A percentile compares a stretch with the other conserved stretches of the same genome.
These are phyloP conservation scores for Anthostomella pinea DNA, from an alignment of 2,329 filamentous ascomycete genomes.

Conservation along the genomic window DNA sequence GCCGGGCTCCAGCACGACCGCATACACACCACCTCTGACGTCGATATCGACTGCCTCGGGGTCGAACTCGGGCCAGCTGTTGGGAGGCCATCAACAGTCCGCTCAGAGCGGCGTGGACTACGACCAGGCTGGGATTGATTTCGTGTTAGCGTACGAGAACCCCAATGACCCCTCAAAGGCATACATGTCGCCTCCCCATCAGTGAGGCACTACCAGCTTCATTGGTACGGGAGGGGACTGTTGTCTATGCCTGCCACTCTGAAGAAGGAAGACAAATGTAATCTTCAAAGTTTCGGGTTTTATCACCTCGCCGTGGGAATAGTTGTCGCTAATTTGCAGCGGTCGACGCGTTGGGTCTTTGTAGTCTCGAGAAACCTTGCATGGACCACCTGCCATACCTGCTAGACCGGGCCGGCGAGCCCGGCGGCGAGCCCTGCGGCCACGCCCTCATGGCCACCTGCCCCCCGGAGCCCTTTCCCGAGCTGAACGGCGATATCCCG, in stretches of 20 bases:
- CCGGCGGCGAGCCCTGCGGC: constrained; percentile 70
- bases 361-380: constrained; percentile 86
- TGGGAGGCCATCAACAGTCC: constrained; percentile 28
- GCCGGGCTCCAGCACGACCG: constrained; percentile 41
- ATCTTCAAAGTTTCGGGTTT: too few relatives aligned
- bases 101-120: constrained; percentile 57
- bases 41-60: constrained; percentile 43
- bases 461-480: constrained; percentile 64
- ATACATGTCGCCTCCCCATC: constrained; percentile 64
- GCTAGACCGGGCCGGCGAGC: constrained; percentile 56
- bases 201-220: constrained; percentile 37
- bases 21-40: constrained; percentile 48
- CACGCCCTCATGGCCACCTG: constrained; percentile 93
- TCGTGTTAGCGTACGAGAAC: constrained; percentile 81
- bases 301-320: constrained; percentile 12
- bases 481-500: constrained; percentile 48
- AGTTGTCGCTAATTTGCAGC: constrained; percentile 44
- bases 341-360: constrained; percentile 37
- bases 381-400: constrained; percentile 87
- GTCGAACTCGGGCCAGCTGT: constrained; percentile 32
- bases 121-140: constrained; percentile 83
- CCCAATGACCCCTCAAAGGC: constrained; percentile 53
- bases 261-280: too few relatives aligned
- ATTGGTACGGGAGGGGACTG: constrained; percentile 15
- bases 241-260: too few relatives aligned